These are phyloP conservation scores for Pelargonium citronellum DNA, from an alignment of 441 rosid genomes.

Conservation along the genomic window DNA sequence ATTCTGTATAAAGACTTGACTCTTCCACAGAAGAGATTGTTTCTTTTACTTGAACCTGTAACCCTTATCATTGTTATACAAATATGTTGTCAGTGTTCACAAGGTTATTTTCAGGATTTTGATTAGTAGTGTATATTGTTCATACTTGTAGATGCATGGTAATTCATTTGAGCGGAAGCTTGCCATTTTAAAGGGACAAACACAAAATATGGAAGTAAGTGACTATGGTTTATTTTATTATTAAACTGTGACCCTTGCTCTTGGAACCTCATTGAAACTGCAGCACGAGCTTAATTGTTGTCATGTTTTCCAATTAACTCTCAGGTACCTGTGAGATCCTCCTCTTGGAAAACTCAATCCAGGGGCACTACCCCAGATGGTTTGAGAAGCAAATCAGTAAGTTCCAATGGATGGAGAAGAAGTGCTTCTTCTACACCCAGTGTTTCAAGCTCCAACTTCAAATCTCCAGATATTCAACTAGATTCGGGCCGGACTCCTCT, in stretches of 20 bases:
- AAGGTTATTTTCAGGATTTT: constrained; percentile 13
- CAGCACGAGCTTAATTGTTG: background rate
- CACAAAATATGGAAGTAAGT: constrained; percentile 51
- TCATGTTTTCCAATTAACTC: constrained; percentile 10
- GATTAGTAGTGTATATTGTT: constrained; percentile 11
- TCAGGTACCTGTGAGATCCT: constrained; percentile 49
- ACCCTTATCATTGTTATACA: background rate
- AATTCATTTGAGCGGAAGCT: constrained; percentile 92
- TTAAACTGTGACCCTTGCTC: background rate
- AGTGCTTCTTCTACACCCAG: constrained; percentile 38
- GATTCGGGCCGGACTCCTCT: constrained; percentile 36
- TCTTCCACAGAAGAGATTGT: too few relatives aligned
- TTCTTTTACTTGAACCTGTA: too few relatives aligned
- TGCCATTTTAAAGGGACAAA: constrained; percentile 58
- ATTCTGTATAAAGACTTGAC: too few relatives aligned
- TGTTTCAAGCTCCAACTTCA: constrained; percentile 28
- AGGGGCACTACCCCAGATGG: constrained; percentile 45
- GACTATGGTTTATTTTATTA: constrained; percentile 14
- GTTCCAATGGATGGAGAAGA: constrained; percentile 49
- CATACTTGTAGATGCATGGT: constrained; percentile 62
- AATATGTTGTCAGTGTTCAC: background rate
- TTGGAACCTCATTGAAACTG: constrained; percentile 7
- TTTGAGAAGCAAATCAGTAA: constrained; percentile 44
- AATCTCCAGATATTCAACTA: constrained; percentile 31
- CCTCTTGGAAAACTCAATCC: constrained; percentile 39